A percentile compares a stretch with the other conserved stretches of the same genome.
Conservation (phyloP, 2,329 filamentous ascomycete species). For the Grosmannia clavigera region DNA sequence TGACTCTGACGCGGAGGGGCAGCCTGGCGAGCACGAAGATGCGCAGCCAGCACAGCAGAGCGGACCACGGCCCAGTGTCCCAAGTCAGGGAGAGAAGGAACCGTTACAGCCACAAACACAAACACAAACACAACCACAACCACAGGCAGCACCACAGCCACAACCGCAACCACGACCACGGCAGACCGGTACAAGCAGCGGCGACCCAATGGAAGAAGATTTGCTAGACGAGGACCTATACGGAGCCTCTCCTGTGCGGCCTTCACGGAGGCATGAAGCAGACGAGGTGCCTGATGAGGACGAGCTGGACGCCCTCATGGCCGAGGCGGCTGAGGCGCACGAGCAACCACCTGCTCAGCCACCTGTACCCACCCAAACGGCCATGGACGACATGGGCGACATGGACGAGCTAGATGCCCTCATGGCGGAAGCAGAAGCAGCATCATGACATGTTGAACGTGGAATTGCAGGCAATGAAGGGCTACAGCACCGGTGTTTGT, state of each 20-base stretch:
- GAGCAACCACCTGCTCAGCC: neutral
- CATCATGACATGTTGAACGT: neutral
- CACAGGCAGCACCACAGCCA: neutral
- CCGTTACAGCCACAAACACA: neutral
- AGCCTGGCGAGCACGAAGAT: constrained; percentile 14
- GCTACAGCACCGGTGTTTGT: neutral
- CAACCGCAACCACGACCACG: neutral
- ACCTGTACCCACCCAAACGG: constrained; percentile 7
- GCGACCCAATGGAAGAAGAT: constrained; percentile 23
- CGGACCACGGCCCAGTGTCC: neutral
- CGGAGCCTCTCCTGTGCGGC: constrained; percentile 22
- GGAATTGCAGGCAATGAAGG: neutral
- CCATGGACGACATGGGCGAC: constrained; percentile 12
- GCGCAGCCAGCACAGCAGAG: neutral
- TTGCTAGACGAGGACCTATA: constrained; percentile 19
- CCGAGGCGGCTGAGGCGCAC: constrained; percentile 27
- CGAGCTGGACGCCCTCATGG: constrained; percentile 40
- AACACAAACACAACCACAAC: neutral
- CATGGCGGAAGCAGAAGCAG: constrained; percentile 25
- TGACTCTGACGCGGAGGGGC: constrained; percentile 15
- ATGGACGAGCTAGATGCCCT: constrained; percentile 32
- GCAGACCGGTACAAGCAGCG: constrained; percentile 15
- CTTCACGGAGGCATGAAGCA: constrained; percentile 1
- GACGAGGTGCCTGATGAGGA: constrained; percentile 27
- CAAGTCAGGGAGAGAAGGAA: neutral